A percentile compares a stretch with the other conserved stretches of the same genome.
Conservation (phyloP, 129 eudicot species). For the Saposhnikovia divaricata region DNA sequence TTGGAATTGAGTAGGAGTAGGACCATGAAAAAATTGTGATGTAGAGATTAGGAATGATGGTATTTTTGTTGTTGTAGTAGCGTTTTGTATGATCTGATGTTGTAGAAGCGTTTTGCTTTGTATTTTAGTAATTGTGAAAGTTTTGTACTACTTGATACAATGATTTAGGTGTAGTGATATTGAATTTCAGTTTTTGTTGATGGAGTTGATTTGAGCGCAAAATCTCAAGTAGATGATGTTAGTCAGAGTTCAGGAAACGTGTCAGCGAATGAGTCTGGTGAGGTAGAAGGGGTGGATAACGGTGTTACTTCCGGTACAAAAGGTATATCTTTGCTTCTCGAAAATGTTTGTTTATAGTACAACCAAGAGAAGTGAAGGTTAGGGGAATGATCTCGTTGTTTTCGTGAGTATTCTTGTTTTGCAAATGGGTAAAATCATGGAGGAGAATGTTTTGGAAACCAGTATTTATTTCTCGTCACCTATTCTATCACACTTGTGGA, state of each 20-base stretch:
- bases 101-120: background rate
- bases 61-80: background rate
- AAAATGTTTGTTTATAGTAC: background rate
- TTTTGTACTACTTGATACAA: background rate
- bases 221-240: slow-evolving; percentile 28
- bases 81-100: background rate
- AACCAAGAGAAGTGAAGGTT: background rate
- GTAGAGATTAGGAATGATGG: background rate
- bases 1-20: too few relatives aligned
- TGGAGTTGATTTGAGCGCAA: slow-evolving; percentile 30
- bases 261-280: slow-evolving; percentile 18
- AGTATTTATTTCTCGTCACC: background rate
- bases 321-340: slow-evolving; percentile 20
- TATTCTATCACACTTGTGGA: background rate
- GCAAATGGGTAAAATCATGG: background rate
- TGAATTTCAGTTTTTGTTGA: slow-evolving; percentile 8
- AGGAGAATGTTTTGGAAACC: background rate
- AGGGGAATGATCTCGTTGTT: background rate
- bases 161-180: background rate
- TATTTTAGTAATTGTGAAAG: background rate
- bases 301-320: slow-evolving; percentile 14
- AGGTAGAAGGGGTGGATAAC: slow-evolving; percentile 28
- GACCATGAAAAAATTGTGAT: background rate
- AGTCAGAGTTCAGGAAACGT: slow-evolving; percentile 19
- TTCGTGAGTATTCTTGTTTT: background rate